Base-by-base conservation (phyloP, 2,329 filamentous ascomycete genomes). In the Penicillium sp. region DNA sequence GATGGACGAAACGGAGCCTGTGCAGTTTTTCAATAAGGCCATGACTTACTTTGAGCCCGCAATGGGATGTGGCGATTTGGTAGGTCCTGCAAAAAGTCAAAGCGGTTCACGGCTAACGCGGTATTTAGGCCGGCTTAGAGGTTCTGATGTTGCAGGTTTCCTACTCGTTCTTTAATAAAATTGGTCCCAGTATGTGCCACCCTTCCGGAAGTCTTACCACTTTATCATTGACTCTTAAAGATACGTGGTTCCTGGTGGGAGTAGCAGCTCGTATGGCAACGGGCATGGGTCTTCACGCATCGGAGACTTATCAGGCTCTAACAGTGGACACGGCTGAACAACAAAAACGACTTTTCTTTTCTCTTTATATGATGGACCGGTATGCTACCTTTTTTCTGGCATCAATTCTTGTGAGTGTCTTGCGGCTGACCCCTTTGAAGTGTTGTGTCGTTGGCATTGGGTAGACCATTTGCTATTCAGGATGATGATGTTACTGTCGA, bases 291-390 rank as follows among this genome's bases (percentile, higher is more conserved):
- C 60, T 77, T 0, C 73, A 77, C 49, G 67, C 69, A 2, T 56
- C 68, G 0, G 65, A 69, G 3, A 63, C 69, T 2, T 76, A 76
- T 38, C 61, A 65, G 6, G 55, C 42, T 4, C 41, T 76, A 1
- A 57, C 73, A 4, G 43, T 62, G 0, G 68, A 73, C 45, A 62
- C 67, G 4, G 61, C 60, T 4, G 63, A 77, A 45, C 63, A 69
- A 33, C 67, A 73, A 6, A 78, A 77, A 43, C 67, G 76, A 2
- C 54, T 78, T 1, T 78, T 78, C 58, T 77, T 74, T 38, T 76
- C 73, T 1, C 63, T 79, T 4, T 79, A 78, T 43, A 78, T 78
- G 75, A 78, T 78, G 76, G 76, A 79, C 60, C 71, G 60, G 61
- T 64, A 56, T 4, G 58, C 39, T 45, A 16, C 13, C 13, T 6